Evolutionary conservation across 352 stramenopile species (phyloP).

Genomic region (Globisporangium parvum): DNA sequence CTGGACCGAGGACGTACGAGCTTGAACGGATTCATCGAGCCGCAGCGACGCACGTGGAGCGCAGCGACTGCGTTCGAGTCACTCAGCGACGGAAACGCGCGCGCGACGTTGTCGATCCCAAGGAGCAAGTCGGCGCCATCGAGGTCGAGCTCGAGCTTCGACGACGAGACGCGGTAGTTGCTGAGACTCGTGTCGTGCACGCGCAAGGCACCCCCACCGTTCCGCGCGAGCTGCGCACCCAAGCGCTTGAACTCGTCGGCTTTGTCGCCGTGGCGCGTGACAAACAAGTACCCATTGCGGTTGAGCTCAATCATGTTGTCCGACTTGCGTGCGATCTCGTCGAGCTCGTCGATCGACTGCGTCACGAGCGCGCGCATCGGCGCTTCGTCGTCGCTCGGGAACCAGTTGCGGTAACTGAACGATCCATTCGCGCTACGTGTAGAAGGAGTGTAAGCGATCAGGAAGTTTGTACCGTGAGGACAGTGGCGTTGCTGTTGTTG

Average conservation of each 20-base stretch:
- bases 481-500: not conserved
- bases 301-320: slow-evolving; percentile 68
- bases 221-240: slow-evolving; percentile 36
- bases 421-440: slow-evolving; percentile 52
- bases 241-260: slow-evolving; percentile 42
- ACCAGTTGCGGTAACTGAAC: slow-evolving; percentile 84
- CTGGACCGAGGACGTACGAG: slow-evolving; percentile 18
- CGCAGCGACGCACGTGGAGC: slow-evolving; percentile 64
- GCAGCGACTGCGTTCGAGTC: slow-evolving; percentile 48
- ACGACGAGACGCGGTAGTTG: slow-evolving; percentile 39
- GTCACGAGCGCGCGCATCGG: slow-evolving; percentile 64
- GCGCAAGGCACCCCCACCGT: slow-evolving; percentile 46
- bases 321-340: slow-evolving; percentile 51
- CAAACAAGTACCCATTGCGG: slow-evolving; percentile 77
- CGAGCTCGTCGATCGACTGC: slow-evolving; percentile 69
- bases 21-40: slow-evolving; percentile 67
- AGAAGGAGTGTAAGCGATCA: not conserved
- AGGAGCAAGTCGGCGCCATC: slow-evolving; percentile 62
- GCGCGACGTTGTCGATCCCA: slow-evolving; percentile 50
- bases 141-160: slow-evolving; percentile 48
- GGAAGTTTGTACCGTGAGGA: not conserved
- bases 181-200: slow-evolving; percentile 32
- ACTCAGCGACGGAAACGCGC: slow-evolving; percentile 53
- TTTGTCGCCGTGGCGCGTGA: slow-evolving; percentile 46
- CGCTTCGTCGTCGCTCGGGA: slow-evolving; percentile 58